Base-by-base conservation (phyloP, 176 grass and related monocot species). In the Saccharum officinarum region DNA sequence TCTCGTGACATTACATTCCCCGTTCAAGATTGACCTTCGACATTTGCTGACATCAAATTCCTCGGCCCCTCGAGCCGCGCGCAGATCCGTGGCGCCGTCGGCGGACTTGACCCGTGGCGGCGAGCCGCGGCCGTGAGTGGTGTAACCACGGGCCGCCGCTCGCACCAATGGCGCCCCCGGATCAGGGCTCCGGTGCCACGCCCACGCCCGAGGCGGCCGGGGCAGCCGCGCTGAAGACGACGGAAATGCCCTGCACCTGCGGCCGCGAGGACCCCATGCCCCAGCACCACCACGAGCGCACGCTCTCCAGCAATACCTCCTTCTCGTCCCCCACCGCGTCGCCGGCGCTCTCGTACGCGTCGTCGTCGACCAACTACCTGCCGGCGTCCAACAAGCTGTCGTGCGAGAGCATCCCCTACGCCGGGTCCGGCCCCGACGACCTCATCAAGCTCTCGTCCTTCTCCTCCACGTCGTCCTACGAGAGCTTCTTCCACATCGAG, bases 331-430 rank as follows among this genome's bases (percentile, higher is more conserved):
- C 45, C 34, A 10, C 20, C 33, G 17, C 71, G 33, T 80, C 82
- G 60, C 68, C 41, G 81, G 4, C 69, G 57, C 5, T 1, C 9
- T 77, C 86, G 25, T 42, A 59, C 67, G 16, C 67, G 33, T 69
- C 71, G 38, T 49, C 80, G 50, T 33, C 82, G 13, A 39, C 54
- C 30, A 37, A 16, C n/a, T 85, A 75, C 52, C 52, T 17, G 3
- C 41, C 78, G 44, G 39, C 67, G 73, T 71, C 73, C 73, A 64
- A 13, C 39, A 83, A 70, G 22, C 60, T 78, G 5, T 76, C 82
- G 11, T 77, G 52, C 83, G 88, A 89, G n/a, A 85, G 83, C 78
- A 57, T 85, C 77, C 83, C 82, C 33, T 71, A 39, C 79, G 30
- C 20, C 28, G 37, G 8, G 6, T 5, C 41, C 9, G 57, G 22